Evolutionary conservation across 345 rosid species (phyloP), one percentile per base, ranked within the genome.

Genomic region (Clausena lansium): DNA sequence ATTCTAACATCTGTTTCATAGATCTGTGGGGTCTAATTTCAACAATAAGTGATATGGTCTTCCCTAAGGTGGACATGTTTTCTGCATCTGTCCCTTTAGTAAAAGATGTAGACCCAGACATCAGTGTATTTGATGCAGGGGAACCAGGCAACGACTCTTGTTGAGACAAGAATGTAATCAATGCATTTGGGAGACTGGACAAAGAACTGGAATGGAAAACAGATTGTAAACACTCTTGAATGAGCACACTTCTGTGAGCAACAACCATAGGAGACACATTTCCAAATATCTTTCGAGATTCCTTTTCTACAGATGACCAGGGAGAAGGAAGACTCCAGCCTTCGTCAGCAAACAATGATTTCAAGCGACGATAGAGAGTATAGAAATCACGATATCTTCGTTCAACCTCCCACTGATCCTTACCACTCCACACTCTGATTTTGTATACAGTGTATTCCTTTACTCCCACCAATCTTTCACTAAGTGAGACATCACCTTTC

Each of bases 381-480:
- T 78, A 86, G 82, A 94, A 96, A 84, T 96, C 98, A 57, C 97
- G 98, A 78, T 94, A 96, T 86, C 99, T 89, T 80, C 93, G 89
- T 83, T 94, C 98, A 73, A 96, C 89, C 80, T 91, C 97, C 98
- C 99, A 96, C 54, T 87, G 87, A 80, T 91, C 90, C 62, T 85
- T 78, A 78, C 96, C 94, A 67, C 94, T 85, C 93, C 92, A 86
- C 78, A 94, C 94, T 78, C 82, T 90, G 83, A 96, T 88, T 82
- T 75, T 77, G 84, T 96, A 94, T 24, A 92, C 92, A 28, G 98
- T 94, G 79, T 90, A 96, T 84, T 93, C 95, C 88, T 87, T 94
- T 66, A 96, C 98, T 24, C 99, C 98, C 84, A 96, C 98, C 79
- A 96, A 87, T 79, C 97, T 94, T 85, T 96, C 99, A 79, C 97